A percentile compares a stretch with the other conserved stretches of the same genome.
phyloP scores from a whole-genome alignment of 305 asterid species.

The Monarda citriodora region DNA sequence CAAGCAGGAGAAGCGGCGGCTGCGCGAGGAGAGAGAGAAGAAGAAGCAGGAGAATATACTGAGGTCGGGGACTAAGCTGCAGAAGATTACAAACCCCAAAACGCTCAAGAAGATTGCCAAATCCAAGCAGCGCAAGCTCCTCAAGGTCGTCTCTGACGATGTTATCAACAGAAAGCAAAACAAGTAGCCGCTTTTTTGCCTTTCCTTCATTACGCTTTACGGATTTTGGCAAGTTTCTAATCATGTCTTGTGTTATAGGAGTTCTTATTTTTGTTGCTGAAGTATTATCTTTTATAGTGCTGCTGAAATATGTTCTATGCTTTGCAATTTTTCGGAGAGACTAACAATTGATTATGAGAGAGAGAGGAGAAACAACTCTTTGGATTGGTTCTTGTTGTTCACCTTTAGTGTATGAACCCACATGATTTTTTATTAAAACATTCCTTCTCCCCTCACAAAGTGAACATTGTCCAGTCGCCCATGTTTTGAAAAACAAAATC shows the following conservation, averaged over 20 bases:
- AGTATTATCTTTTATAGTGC: neutral
- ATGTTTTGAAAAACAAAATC: no score
- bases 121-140: conserved; percentile 76
- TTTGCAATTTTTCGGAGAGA: no score
- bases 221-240: conserved; percentile 2
- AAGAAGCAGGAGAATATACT: conserved; percentile 81
- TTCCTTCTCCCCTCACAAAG: no score
- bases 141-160: conserved; percentile 65
- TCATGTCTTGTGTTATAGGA: neutral
- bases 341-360: no score
- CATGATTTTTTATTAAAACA: no score
- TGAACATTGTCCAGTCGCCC: no score
- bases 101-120: conserved; percentile 89
- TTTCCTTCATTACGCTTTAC: no score
- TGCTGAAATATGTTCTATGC: no score
- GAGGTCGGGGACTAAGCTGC: conserved; percentile 75
- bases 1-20: conserved; percentile 80
- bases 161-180: conserved; percentile 24
- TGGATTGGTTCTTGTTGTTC: no score
- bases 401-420: no score
- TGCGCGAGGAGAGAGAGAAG: conserved; percentile 88
- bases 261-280: no score
- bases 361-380: no score
- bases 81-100: conserved; percentile 82
- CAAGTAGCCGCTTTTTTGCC: neutral